These are phyloP conservation scores for Leptographium wingfieldii DNA, from an alignment of 2,329 filamentous ascomycete genomes.

Conservation along the genomic window DNA sequence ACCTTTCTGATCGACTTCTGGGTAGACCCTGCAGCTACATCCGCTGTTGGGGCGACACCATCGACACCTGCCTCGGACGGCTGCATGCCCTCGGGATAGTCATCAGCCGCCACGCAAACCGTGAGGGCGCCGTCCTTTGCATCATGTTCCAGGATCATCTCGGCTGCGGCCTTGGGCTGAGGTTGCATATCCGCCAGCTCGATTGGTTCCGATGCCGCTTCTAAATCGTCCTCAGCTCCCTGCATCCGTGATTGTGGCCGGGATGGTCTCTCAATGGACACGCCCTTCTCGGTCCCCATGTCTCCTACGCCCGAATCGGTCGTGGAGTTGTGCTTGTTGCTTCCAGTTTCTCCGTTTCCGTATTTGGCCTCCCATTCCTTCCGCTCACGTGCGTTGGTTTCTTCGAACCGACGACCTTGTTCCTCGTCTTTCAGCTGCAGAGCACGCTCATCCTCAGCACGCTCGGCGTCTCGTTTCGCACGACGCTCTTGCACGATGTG, in stretches of 20 bases:
- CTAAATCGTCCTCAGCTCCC: conserved; percentile 10
- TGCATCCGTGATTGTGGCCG: conserved; percentile 19
- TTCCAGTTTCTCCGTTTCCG: conserved; percentile 31
- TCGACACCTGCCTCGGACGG: not conserved
- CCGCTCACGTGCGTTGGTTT: conserved; percentile 47
- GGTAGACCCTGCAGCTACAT: not conserved
- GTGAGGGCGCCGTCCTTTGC: conserved; percentile 35
- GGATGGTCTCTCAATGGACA: conserved; percentile 20
- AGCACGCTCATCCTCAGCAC: conserved; percentile 37
- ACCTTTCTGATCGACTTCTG: not conserved
- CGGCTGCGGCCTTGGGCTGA: conserved; percentile 17
- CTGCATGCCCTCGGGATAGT: conserved; percentile 21
- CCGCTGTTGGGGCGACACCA: not conserved
- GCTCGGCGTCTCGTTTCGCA: conserved; percentile 36
- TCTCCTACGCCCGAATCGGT: conserved; percentile 39
- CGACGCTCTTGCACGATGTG: conserved; percentile 57
- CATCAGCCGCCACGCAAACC: conserved; percentile 39
- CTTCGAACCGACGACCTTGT: conserved; percentile 54
- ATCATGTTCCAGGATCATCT: conserved; percentile 29
- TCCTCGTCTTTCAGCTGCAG: conserved; percentile 55
- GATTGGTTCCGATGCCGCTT: conserved; percentile 30
- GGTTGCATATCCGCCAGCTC: conserved; percentile 41
- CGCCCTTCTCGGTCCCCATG: conserved; percentile 32
- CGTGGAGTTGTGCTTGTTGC: conserved; percentile 21
- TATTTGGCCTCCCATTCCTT: conserved; percentile 68